These are phyloP conservation scores for Tulasnella sp. DNA, from an alignment of 768 basidiomycete species.

Conservation along the genomic window DNA sequence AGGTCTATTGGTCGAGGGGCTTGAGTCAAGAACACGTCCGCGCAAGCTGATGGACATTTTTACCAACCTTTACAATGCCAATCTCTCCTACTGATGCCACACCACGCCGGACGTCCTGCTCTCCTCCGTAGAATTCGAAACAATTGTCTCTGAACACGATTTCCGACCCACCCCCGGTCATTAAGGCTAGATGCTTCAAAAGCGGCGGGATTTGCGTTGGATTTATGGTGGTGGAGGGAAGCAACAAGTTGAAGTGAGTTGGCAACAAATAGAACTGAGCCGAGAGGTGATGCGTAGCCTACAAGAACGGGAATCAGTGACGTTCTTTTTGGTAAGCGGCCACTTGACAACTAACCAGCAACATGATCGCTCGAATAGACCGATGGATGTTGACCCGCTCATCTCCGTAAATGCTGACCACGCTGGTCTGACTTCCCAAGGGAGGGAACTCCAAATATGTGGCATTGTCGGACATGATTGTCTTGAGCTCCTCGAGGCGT, in stretches of 20 bases:
- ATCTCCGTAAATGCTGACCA: conserved; percentile 93
- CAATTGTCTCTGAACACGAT: conserved; percentile 96
- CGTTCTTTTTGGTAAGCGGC: not conserved
- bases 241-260: conserved; percentile 84
- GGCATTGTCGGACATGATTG: conserved; percentile 93
- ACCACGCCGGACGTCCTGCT: conserved; percentile 83
- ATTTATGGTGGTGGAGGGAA: conserved; percentile 77
- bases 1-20: conserved; percentile 49
- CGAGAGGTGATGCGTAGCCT: conserved; percentile 94
- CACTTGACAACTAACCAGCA: conserved; percentile 56
- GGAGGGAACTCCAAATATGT: conserved; percentile 93
- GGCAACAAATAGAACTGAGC: conserved; percentile 98
- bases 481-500: conserved; percentile 85
- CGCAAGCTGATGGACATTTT: not conserved
- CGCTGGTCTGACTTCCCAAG: conserved; percentile 85
- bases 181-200: conserved; percentile 77
- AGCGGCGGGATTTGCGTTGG: conserved; percentile 76
- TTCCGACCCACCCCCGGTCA: conserved; percentile 72
- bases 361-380: conserved; percentile 91
- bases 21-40: not conserved
- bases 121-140: conserved; percentile 94
- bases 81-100: conserved; percentile 83
- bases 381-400: conserved; percentile 90
- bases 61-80: conserved; percentile 79
- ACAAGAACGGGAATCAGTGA: not conserved